Base-by-base conservation (phyloP, 441 rosid genomes). In the Euphorbia schlechtendalii region DNA sequence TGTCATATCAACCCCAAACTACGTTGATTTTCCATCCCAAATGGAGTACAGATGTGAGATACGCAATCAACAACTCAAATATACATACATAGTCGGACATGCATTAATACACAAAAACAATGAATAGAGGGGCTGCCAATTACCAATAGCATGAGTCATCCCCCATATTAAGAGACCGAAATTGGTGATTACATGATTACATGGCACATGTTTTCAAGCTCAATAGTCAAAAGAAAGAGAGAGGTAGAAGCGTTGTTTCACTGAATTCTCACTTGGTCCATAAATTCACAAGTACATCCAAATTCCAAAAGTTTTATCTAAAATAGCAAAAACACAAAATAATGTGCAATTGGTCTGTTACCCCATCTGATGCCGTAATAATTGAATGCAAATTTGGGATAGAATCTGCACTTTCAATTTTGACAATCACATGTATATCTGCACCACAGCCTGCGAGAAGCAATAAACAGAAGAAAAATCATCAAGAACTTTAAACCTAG, bases 351-450 rank as follows among this genome's bases (percentile, higher is more conserved):
- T 34, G 56, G 82, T 54, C 67, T 40, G 60, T 85, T 67, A 90
- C 98, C 96, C 98, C 99, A 75, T 91, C 99, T 34, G 99, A 91
- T 71, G 98, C 98, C 22, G 98, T 87, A 73, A 94, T 94, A 73
- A 94, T 91, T 67, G 98, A 94, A 69, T 84, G 88, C 82, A 94
- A 71, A 84, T 94, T 94, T 64, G 94, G 89, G 66, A 94, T 94
- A 46, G 98, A 94, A 77, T 94, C 99, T 59, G 98, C 99, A 78
- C 96, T 91, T 76, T 91, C 99, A 64, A 91, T 91, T 76, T 91
- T 91, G 57, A 94, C 99, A 40, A 85, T 91, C 63, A 89, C 96
- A 36, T 94, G 98, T 68, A 94, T 94, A 78, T 94, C 91, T 13
- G 92, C 96, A 64, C 76, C 84, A 63, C 91, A 83, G 60, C 88